Evolutionary conservation across 2,329 filamentous ascomycete genomes (phyloP), one percentile per base, ranked within the genome.

Genomic region (Salinomyces thailandicus): DNA sequence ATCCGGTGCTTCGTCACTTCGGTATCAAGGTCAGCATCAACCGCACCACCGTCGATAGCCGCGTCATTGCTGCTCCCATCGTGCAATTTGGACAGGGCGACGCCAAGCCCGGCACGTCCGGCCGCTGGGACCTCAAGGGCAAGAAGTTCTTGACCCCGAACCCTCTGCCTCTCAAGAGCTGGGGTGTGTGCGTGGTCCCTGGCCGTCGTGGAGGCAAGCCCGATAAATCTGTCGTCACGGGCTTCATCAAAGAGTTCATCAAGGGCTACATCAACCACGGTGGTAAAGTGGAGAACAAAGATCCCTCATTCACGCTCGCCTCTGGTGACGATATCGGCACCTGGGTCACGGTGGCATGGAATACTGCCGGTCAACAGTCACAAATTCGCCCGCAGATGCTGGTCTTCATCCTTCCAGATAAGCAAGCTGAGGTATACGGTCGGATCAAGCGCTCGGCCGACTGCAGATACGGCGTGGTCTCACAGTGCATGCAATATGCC

Each of bases 361-460:
- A 73, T 12, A 48, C 62, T 2, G 71, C 72, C 2, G 72, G 72
- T 3, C 69, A 71, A 15, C 58, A 68, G 8, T 69, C 66, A 51
- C 67, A 74, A 6, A 52, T 57, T 0, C 67, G 71, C 1, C 83
- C 87, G 0, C 79, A 91, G 54, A 72, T 98, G 3, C 57, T 98
- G 6, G 73, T 96, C 48, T 80, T 89, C 49, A 69, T 96, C 8
- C 68, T 95, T 1, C 71, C 72, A 0, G 74, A 78, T 54, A 81
- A 81, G 53, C 80, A 85, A 9, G 8, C 14, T 30, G 11, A 13
- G 27, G 11, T 30, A 12, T 98, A 98, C 50, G 77, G 84, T 35
- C 77, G 84, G 0, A 73, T 96, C 57, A 98, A 98, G 75, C 87
- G 87, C 62, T 84, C 75, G 17, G 80, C 77, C 43, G 91, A 98